These are phyloP conservation scores for Sequoiadendron giganteum DNA, from an alignment of 75 land plant species.

Conservation along the genomic window DNA sequence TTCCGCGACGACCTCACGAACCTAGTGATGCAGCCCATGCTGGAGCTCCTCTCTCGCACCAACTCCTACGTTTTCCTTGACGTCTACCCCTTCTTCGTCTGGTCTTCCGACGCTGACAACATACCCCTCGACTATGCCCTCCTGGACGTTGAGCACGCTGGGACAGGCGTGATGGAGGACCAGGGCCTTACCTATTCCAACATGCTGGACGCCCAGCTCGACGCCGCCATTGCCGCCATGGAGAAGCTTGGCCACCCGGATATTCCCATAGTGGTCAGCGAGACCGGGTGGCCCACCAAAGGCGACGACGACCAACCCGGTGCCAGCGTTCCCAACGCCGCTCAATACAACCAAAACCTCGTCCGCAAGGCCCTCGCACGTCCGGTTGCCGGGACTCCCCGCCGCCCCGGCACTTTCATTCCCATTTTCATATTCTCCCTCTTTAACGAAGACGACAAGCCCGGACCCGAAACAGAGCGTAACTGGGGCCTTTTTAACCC, in stretches of 20 bases:
- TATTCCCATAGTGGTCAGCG: slow-evolving; percentile 46
- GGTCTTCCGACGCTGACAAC: slow-evolving; percentile 16
- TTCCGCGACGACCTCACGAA: slow-evolving; percentile 28
- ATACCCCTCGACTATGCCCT: slow-evolving; percentile 48
- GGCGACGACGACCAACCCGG: slow-evolving; percentile 28
- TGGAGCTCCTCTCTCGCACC: slow-evolving; percentile 32
- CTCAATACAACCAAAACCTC: slow-evolving; percentile 42
- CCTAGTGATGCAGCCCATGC: slow-evolving; percentile 29
- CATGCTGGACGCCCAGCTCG: slow-evolving; percentile 58
- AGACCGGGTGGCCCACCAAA: slow-evolving; percentile 74
- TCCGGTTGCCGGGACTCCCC: slow-evolving; percentile 24
- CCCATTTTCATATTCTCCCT: slow-evolving; percentile 31
- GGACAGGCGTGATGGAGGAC: slow-evolving; percentile 9
- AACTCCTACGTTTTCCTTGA: slow-evolving; percentile 58
- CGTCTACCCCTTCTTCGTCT: slow-evolving; percentile 61
- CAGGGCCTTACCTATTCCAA: slow-evolving; percentile 31
- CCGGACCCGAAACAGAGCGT: slow-evolving; percentile 18
- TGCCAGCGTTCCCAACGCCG: slow-evolving; percentile 29
- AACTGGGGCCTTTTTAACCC: slow-evolving; percentile 40
- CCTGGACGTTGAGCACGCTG: neutral
- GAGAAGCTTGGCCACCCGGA: slow-evolving; percentile 34
- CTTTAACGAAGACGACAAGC: slow-evolving; percentile 41
- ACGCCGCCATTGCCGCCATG: slow-evolving; percentile 52
- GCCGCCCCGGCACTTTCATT: slow-evolving; percentile 24
- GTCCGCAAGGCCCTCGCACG: slow-evolving; percentile 19